These are phyloP conservation scores for Erigeron philadelphicus DNA, from an alignment of 140 eudicot species.

Conservation along the genomic window DNA sequence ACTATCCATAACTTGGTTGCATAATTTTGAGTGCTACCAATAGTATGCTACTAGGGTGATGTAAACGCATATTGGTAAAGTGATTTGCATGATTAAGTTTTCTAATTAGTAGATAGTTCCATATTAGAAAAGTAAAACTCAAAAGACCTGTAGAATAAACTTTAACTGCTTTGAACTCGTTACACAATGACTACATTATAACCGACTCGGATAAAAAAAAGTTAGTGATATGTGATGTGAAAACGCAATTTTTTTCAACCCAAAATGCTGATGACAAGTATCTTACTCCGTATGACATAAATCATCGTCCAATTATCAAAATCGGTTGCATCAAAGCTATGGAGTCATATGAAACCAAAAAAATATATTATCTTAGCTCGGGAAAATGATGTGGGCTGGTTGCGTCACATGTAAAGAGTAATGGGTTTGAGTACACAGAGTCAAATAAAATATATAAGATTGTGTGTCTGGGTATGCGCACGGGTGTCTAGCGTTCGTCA, in stretches of 20 bases:
- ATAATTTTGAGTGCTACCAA: neutral
- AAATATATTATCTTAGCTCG: slow-evolving; percentile 21
- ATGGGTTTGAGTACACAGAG: neutral
- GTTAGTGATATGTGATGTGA: neutral
- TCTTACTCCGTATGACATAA: neutral
- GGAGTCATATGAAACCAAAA: neutral
- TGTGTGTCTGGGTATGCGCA: too few relatives aligned
- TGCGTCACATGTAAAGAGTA: slow-evolving; percentile 7
- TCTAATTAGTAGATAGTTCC: neutral
- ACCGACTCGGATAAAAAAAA: neutral
- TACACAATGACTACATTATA: neutral
- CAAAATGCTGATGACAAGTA: neutral
- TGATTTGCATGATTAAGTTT: neutral
- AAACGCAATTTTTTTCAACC: neutral
- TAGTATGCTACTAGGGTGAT: neutral
- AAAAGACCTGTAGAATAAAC: too few relatives aligned
- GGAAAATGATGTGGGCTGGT: slow-evolving; percentile 1
- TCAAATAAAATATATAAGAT: neutral
- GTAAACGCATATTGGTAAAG: neutral
- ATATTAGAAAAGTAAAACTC: too few relatives aligned
- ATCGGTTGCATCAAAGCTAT: neutral
- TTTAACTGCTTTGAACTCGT: neutral
- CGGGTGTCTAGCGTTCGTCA: slow-evolving; percentile 17
- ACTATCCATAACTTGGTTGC: slow-evolving; percentile 1
- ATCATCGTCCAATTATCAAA: neutral